A percentile compares a stretch with the other conserved stretches of the same genome.
Conservation (phyloP, 768 basidiomycete species). For the Agaricus subrufescens region DNA sequence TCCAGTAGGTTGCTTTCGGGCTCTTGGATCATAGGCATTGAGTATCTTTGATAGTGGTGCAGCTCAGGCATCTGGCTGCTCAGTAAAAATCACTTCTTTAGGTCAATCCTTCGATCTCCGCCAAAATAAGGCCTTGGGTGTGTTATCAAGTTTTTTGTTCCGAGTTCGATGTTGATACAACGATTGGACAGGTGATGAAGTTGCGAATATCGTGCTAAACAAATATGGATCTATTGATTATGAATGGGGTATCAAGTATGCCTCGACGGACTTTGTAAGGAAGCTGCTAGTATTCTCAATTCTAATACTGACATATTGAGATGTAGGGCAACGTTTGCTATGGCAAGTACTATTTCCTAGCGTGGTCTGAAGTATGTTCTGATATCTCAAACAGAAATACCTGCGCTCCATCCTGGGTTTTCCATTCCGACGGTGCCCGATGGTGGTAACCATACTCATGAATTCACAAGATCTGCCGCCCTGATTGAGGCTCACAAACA, state of each 20-base stretch:
- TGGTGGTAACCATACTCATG: constrained; percentile 77
- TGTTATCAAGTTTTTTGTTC: neutral
- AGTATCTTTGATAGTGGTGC: constrained; percentile 44
- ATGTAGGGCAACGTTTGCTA: constrained; percentile 71
- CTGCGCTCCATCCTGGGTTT: constrained; percentile 74
- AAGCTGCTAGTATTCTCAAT: neutral
- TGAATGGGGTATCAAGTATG: constrained; percentile 61
- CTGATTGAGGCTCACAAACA: constrained; percentile 60
- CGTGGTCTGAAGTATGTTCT: neutral
- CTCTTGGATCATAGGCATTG: neutral
- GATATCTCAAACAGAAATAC: constrained; percentile 35
- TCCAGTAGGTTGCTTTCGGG: constrained; percentile 40
- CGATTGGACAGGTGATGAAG: constrained; percentile 48
- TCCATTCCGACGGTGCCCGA: constrained; percentile 67
- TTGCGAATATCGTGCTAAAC: constrained; percentile 53
- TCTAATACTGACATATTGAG: neutral
- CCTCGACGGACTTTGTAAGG: constrained; percentile 82
- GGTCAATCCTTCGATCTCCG: constrained; percentile 49
- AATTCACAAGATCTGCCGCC: constrained; percentile 58
- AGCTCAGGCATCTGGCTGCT: constrained; percentile 61
- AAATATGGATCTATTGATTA: constrained; percentile 62
- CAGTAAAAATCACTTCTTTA: constrained; percentile 33
- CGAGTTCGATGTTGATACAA: neutral
- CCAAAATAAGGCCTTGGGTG: constrained; percentile 64
- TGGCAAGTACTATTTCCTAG: constrained; percentile 33